phyloP scores from a whole-genome alignment of 2,329 filamentous ascomycete genomes.

The Colletotrichum sp. region DNA sequence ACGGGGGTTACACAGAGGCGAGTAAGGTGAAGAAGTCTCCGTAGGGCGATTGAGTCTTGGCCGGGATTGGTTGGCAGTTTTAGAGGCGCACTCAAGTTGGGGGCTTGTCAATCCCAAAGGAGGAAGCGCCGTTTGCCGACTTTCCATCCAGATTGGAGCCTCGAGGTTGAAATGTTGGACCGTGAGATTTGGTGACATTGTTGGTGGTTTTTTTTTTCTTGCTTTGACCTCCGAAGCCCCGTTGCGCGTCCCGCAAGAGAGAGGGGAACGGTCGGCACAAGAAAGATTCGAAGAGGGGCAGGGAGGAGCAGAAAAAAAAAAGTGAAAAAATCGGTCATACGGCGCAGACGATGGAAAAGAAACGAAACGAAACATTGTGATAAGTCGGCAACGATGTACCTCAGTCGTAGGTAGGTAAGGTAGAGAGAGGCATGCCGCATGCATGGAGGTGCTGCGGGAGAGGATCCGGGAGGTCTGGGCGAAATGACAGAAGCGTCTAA shows the following conservation, averaged over 20 bases:
- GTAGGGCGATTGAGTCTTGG: neutral
- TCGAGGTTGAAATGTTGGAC: neutral
- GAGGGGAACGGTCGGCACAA: neutral
- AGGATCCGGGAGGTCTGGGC: conserved; percentile 12
- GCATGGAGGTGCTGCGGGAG: conserved; percentile 6
- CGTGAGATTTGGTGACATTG: neutral
- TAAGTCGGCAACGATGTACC: neutral
- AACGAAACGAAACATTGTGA: conserved; percentile 12
- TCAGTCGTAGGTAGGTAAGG: neutral
- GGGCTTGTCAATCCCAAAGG: neutral
- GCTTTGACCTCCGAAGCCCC: conserved; percentile 1
- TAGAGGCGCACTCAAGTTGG: neutral
- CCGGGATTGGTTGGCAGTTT: neutral
- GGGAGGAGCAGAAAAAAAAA: neutral
- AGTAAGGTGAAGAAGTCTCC: neutral
- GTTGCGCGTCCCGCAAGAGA: neutral
- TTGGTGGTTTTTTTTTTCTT: neutral
- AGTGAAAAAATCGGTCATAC: neutral
- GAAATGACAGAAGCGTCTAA: conserved; percentile 1
- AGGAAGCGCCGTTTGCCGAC: neutral
- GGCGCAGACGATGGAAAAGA: neutral
- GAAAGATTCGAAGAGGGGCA: neutral
- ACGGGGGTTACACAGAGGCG: neutral
- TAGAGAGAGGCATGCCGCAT: neutral
- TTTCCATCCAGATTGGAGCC: neutral